Evolutionary conservation across 176 grass and related monocot species (phyloP).

Genomic region (Olyra latifolia): DNA sequence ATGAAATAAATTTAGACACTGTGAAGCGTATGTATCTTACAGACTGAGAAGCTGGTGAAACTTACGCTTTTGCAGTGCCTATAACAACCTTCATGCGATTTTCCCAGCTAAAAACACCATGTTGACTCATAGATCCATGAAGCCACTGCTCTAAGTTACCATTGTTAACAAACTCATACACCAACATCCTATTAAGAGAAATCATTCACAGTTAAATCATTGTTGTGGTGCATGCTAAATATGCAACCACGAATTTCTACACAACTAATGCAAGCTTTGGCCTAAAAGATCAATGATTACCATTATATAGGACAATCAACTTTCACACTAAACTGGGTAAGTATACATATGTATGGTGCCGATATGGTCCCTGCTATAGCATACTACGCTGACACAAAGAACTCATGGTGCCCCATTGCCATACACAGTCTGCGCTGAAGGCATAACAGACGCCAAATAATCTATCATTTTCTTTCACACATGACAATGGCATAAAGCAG

Average conservation of each 20-base stretch:
- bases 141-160: slow-evolving; percentile 99
- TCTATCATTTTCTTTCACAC: not conserved
- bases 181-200: slow-evolving; percentile 73
- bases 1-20: slow-evolving; percentile 9
- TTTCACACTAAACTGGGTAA: not conserved
- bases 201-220: slow-evolving; percentile 7
- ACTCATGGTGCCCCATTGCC: not conserved
- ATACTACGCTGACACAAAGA: not conserved
- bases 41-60: slow-evolving; percentile 5
- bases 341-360: not conserved
- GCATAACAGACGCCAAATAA: slow-evolving; percentile 8
- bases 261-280: not conserved
- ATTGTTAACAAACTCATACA: slow-evolving; percentile 96
- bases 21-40: slow-evolving; percentile 1
- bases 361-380: not conserved
- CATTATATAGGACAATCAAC: not conserved
- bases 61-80: slow-evolving; percentile 98
- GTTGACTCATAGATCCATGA: slow-evolving; percentile 87
- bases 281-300: not conserved
- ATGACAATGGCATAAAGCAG: not conserved
- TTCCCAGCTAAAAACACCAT: slow-evolving; percentile 84
- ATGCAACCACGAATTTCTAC: not conserved
- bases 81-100: slow-evolving; percentile 92
- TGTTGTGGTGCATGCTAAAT: not conserved
- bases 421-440: not conserved